Evolutionary conservation across 257 asterid genomes (phyloP), one percentile per base, ranked within the genome.

Genomic region (Schizonepeta tenuifolia): DNA sequence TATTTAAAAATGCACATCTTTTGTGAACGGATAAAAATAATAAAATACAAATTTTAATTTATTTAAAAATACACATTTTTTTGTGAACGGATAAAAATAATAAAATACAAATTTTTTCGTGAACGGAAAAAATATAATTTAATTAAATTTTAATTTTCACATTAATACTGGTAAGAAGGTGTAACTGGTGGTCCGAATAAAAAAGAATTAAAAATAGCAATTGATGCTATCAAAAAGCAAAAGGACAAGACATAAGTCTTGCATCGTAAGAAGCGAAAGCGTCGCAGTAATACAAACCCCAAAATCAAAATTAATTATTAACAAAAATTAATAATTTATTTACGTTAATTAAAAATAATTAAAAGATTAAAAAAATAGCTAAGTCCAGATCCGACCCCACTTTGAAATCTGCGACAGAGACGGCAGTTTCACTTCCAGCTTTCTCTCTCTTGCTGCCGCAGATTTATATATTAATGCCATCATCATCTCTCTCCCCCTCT

Each of bases 371-470:
- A 54, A 33, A 41, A 10, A 26, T 26, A 50, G 75, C 11, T 17
- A 75, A 78, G 85, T 78, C 86, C 76, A 78, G 73, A 11, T 69
- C 72, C 78, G 90, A 82, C 54, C 90, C 92, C 85, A 81, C 82
- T 75, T 87, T 80, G 93, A 86, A 86, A 85, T 81, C 66, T 77
- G 86, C 43, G 80, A 86, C 82, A 69, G 83, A 75, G 84, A 85
- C 87, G 83, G 86, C 91, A 85, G 88, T 88, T 83, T 78, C 83
- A 43, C 82, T 76, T 76, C 79, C 67, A 54, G 73, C 63, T 58
- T 22, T 69, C 53, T 65, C 69, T 67, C 14, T 65, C 47, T 38
- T 55, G 73, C 58, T 76, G 78, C 47, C 28, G 33, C 36, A 31
- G 36, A 70, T 59, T 70, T 38, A 69, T 58, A 55, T 58, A 60